Base-by-base conservation (phyloP, 495 filamentous ascomycete genomes). In the Lasiosphaeris hirsuta region DNA sequence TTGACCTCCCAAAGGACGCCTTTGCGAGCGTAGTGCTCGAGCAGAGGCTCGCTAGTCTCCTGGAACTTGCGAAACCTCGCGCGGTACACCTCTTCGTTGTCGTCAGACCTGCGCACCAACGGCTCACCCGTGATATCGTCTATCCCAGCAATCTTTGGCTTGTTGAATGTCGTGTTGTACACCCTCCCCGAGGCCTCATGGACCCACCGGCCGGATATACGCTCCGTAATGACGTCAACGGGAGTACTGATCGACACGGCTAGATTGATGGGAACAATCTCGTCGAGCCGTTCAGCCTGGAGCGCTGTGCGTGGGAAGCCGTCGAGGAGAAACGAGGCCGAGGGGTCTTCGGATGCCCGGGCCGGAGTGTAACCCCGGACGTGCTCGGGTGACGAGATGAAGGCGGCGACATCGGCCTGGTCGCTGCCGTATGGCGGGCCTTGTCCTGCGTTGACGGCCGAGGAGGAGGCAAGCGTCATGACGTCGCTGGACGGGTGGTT, bases 101-200 rank as follows among this genome's bases (percentile, higher is more conserved):
- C 94, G 64, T 98, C 94, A 13, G 83, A 74, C 57, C 94, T 78
- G 61, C 93, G 86, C 34, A 88, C 89, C 58, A 98, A 75, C 19
- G 81, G 74, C 70, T 98, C 94, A 17, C 95, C 94, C 0, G 95
- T 98, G 51, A 96, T 69, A 68, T 98, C 94, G 72, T 98, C 94
- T 66, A 79, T 81, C 17, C 95, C 93, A 0, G 82, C 70, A 8
- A 91, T 84, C 61, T 86, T 87, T 3, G 94, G 95, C 7, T 85
- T 74, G 64, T 97, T 90, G 80, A 96, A 98, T 3, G 86, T 87
- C 0, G 88, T 93, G 66, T 97, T 98, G 76, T 98, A 98, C 3
- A 96, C 84, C 11, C 94, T 80, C 3, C 94, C 94, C 2, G 90
- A 94, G 0, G 93, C 87, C 64, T 89, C 90, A 69, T 98, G 94